phyloP scores from a whole-genome alignment of 768 basidiomycete species.

The Serendipita sp. region DNA sequence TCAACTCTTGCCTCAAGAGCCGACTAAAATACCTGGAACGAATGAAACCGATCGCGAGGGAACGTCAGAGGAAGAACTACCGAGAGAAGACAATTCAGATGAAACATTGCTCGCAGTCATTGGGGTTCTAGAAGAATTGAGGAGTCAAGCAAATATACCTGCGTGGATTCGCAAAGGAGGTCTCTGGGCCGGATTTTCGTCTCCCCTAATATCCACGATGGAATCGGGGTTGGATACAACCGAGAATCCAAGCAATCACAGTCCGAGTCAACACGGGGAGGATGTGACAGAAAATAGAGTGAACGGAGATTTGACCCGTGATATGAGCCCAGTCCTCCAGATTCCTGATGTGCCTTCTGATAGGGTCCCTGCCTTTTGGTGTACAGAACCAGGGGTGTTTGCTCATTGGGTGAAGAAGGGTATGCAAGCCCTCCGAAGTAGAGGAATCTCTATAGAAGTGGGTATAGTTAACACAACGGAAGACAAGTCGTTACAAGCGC shows the following conservation, averaged over 20 bases:
- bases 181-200: conserved; percentile 16
- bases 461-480: background rate
- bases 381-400: background rate
- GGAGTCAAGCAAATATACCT: conserved; percentile 44
- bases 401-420: background rate
- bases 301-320: no score
- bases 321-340: no score
- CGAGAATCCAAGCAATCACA: no score
- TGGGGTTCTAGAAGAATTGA: conserved; percentile 45
- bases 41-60: background rate
- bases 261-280: no score
- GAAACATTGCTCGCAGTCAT: conserved; percentile 45
- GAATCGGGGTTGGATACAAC: no score
- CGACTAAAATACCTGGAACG: background rate
- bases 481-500: background rate
- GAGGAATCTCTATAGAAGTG: background rate
- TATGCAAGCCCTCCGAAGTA: background rate
- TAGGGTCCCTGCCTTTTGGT: background rate
- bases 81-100: conserved; percentile 24
- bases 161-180: conserved; percentile 50
- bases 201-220: background rate
- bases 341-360: background rate
- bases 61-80: background rate
- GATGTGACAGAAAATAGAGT: no score
- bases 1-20: background rate